Conservation (phyloP, 805 yeast species). For the Yueomyces sp. region DNA sequence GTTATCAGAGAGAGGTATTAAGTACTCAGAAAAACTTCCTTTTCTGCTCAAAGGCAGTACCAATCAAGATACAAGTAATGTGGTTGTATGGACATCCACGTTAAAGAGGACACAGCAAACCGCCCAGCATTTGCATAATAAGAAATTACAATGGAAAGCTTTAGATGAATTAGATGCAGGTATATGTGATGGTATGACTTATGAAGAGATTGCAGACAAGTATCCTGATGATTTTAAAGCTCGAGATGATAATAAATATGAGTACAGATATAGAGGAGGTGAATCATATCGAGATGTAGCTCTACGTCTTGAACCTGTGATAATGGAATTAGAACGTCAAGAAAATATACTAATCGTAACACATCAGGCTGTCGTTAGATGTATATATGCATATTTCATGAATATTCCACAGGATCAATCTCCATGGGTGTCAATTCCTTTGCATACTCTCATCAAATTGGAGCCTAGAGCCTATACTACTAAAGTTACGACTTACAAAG, state of each 20-base stretch:
- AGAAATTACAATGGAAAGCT: constrained; percentile 89
- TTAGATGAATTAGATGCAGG: constrained; percentile 96
- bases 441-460: constrained; percentile 84
- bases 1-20: constrained; percentile 69
- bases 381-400: constrained; percentile 96
- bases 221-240: constrained; percentile 94
- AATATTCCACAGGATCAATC: constrained; percentile 94
- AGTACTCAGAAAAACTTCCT: constrained; percentile 74
- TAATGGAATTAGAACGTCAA: constrained; percentile 96
- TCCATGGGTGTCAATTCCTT: constrained; percentile 98
- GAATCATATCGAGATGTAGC: constrained; percentile 95
- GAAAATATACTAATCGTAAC: constrained; percentile 92
- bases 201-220: constrained; percentile 72
- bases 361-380: constrained; percentile 93
- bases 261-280: constrained; percentile 93
- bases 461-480: constrained; percentile 95
- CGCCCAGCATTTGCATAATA: constrained; percentile 66
- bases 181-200: constrained; percentile 92
- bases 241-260: constrained; percentile 90
- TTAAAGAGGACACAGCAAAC: constrained; percentile 86
- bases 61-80: constrained; percentile 43
- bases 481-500: constrained; percentile 76
- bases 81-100: constrained; percentile 95
- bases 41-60: constrained; percentile 49
- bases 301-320: constrained; percentile 87